Base-by-base conservation (phyloP, 129 eudicot species). In the Apium graveolens region DNA sequence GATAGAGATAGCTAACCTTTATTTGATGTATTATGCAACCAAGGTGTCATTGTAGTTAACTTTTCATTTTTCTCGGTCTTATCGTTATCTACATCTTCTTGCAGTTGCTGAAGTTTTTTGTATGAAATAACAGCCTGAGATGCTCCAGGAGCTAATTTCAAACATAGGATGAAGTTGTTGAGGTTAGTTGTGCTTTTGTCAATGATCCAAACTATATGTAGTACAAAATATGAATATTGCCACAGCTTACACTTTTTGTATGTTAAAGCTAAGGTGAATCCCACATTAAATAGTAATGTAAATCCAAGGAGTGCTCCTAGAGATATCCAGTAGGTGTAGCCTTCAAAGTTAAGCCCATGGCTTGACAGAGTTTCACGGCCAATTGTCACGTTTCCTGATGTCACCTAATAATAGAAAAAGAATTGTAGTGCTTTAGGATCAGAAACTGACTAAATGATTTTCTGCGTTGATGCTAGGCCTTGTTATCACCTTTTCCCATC, bases 401-500 rank as follows among this genome's bases (percentile, higher is more conserved):
- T 70, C 66, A 62, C 39, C 88, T 84, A 13, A 11, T 11, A 8
- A 72, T 45, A 42, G 53, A 42, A 41, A 38, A 37, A 42, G 24
- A 8, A 4, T 39, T 7, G n/a, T 14, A 14, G 21, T 27, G 41
- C 11, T 1, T 70, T 70, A 31, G 43, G 74, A 37, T 35, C 45
- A 37, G 3, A 37, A 34, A 34, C 29, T 9, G 44, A 70, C 29
- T 7, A 2, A 18, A 70, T 37, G 12, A 37, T 20, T 20, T 37
- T 8, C 74, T 70, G 37, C 18, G 16, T 4, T 16, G 3, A 31
- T 31, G 39, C 35, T 62, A 66, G 72, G 37, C 18, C 35, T 66
- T 12, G 31, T 31, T 31, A n/a, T 73, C 27, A 90, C 96, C 90
- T 84, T 88, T 32, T 78, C 85, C 97, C 97, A 92, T 76, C 97